phyloP scores from a whole-genome alignment of 768 basidiomycete species.

The Krasilnikovozyma curviuscula region DNA sequence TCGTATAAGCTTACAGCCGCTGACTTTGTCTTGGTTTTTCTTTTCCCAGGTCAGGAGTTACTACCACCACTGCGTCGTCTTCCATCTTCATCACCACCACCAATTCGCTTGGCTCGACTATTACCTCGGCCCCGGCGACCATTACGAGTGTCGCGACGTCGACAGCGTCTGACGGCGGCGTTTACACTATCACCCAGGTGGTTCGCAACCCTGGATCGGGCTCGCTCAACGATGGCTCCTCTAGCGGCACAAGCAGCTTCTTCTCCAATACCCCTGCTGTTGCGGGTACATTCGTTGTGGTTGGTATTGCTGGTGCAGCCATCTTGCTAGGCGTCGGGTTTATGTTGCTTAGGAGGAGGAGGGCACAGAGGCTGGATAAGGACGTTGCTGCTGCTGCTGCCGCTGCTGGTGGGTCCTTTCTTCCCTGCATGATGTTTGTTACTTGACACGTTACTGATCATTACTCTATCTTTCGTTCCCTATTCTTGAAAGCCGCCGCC shows the following conservation, averaged over 20 bases:
- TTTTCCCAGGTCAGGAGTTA: too few species aligned
- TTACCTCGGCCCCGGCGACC: conserved; percentile 21
- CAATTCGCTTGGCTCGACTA: conserved; percentile 14
- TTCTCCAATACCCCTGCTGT: conserved; percentile 11
- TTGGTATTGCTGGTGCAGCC: conserved; percentile 12
- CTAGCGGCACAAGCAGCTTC: conserved; percentile 4
- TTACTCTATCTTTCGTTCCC: too few species aligned
- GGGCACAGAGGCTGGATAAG: conserved; percentile 8
- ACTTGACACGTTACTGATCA: too few species aligned
- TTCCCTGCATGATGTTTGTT: too few species aligned
- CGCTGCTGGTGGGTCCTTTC: too few species aligned
- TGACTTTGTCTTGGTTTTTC: too few species aligned
- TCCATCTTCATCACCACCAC: conserved; percentile 22
- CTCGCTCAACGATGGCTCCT: conserved; percentile 19
- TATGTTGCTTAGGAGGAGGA: conserved; percentile 4
- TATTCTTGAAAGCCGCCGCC: too few species aligned
- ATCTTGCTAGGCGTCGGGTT: conserved; percentile 10
- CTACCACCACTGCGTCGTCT: conserved; percentile 14
- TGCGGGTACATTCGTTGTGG: conserved; percentile 11
- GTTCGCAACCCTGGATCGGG: conserved; percentile 22
- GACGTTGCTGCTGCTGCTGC: conserved; percentile 11
- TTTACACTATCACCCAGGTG: conserved; percentile 24
- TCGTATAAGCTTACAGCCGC: too few species aligned
- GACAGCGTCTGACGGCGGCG: conserved; percentile 21
- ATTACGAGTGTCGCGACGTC: conserved; percentile 19